phyloP scores from a whole-genome alignment of 2,329 filamentous ascomycete species.

The Xenosphaeropsis pyriputrescens region DNA sequence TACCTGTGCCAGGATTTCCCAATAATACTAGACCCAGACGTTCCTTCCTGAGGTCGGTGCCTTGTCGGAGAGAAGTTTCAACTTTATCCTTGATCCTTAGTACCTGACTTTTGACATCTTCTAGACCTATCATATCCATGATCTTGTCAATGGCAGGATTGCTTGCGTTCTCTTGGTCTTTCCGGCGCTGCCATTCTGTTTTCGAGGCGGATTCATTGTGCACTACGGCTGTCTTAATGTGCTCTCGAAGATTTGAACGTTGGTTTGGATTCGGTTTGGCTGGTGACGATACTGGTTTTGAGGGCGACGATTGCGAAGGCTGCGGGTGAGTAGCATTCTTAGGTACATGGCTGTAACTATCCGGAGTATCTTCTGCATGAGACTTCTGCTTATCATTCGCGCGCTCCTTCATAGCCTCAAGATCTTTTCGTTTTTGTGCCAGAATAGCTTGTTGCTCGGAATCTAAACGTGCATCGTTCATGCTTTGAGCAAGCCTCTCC shows the following conservation, averaged over 20 bases:
- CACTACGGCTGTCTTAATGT: constrained; percentile 5
- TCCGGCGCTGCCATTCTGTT: constrained; percentile 48
- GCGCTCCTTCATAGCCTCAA: constrained; percentile 24
- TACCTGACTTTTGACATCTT: constrained; percentile 50
- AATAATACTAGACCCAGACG: constrained; percentile 48
- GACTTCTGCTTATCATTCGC: constrained; percentile 8
- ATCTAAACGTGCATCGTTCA: constrained; percentile 29
- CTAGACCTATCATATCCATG: constrained; percentile 59
- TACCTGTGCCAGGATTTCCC: constrained; percentile 64
- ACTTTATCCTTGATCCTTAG: constrained; percentile 47
- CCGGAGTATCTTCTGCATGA: background rate
- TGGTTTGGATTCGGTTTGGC: constrained; percentile 1
- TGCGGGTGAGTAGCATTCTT: background rate
- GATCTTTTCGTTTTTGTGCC: constrained; percentile 28
- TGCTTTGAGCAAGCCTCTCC: constrained; percentile 14
- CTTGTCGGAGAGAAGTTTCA: constrained; percentile 44
- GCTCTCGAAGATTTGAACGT: constrained; percentile 2
- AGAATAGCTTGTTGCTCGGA: constrained; percentile 27
- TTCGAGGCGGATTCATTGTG: constrained; percentile 18
- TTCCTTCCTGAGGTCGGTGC: constrained; percentile 35
- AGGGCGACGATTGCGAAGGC: background rate
- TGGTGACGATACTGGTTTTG: background rate
- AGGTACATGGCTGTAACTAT: background rate
- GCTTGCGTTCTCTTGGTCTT: constrained; percentile 30
- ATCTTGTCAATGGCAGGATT: constrained; percentile 44